Evolutionary conservation across 1,284 basidiomycete species (phyloP).

Genomic region (Apiotrichum sp.): DNA sequence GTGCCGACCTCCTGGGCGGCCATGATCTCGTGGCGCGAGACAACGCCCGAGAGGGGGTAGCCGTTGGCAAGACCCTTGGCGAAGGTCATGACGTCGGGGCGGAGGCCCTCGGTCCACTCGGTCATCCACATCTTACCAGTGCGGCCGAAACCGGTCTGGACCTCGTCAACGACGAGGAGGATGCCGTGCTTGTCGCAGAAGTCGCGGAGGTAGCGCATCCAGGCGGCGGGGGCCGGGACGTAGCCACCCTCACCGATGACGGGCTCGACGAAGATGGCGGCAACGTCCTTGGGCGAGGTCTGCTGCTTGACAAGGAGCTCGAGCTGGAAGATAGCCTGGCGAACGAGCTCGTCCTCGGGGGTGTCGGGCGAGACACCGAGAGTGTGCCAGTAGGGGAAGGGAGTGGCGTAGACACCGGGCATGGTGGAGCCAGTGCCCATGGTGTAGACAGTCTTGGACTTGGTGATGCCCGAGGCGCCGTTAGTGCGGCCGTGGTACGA

Average conservation of each 20-base stretch:
- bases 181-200: conserved; percentile 85
- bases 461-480: conserved; percentile 73
- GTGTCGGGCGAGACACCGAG: conserved; percentile 61
- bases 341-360: conserved; percentile 60
- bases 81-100: conserved; percentile 80
- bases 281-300: conserved; percentile 75
- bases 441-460: conserved; percentile 82
- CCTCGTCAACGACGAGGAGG: conserved; percentile 72
- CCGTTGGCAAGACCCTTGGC: conserved; percentile 64
- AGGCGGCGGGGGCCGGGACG: conserved; percentile 76
- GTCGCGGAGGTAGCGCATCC: conserved; percentile 69
- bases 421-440: conserved; percentile 40
- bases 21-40: conserved; percentile 74
- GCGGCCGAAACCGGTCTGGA: conserved; percentile 83
- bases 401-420: conserved; percentile 67
- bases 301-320: conserved; percentile 79
- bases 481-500: conserved; percentile 80
- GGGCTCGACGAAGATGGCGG: conserved; percentile 86
- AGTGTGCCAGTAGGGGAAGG: conserved; percentile 94
- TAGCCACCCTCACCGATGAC: conserved; percentile 90
- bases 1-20: conserved; percentile 71
- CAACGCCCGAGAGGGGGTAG: conserved; percentile 83
- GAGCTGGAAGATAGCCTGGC: conserved; percentile 71
- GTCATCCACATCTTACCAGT: conserved; percentile 81
- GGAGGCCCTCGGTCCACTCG: conserved; percentile 61